Evolutionary conservation across 2,329 filamentous ascomycete species (phyloP).

Genomic region (Thielaviopsis cerberus): DNA sequence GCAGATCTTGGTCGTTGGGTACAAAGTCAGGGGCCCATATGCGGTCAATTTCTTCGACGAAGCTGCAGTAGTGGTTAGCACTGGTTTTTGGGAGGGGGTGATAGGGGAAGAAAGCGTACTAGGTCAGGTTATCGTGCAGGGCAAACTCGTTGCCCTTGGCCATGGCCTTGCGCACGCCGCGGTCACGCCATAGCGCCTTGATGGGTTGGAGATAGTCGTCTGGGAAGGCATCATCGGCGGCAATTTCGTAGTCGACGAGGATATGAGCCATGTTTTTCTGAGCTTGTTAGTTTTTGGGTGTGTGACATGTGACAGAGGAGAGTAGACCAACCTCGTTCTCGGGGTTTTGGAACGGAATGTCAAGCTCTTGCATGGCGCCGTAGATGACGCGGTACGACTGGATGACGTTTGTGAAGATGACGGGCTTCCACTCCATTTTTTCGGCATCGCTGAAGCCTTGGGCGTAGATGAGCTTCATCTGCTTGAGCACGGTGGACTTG

Average conservation of each 20-base stretch:
- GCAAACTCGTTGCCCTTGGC: conserved; percentile 90
- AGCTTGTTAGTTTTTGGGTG: too few relatives aligned
- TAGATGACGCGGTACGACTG: conserved; percentile 81
- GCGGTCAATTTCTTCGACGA: conserved; percentile 61
- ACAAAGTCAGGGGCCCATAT: conserved; percentile 63
- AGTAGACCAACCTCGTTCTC: conserved; percentile 77
- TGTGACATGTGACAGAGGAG: too few relatives aligned
- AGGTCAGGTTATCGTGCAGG: conserved; percentile 83
- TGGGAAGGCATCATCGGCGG: too few relatives aligned
- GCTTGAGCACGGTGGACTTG: conserved; percentile 93
- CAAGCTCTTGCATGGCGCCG: conserved; percentile 77
- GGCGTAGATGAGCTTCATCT: conserved; percentile 98
- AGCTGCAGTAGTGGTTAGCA: conserved; percentile 34
- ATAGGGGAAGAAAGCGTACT: not conserved
- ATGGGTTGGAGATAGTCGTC: too few relatives aligned
- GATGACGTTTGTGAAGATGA: conserved; percentile 88
- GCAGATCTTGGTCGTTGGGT: conserved; percentile 83
- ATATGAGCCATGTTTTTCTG: too few relatives aligned
- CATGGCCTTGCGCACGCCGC: conserved; percentile 71
- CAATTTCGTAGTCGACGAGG: conserved; percentile 74
- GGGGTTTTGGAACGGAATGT: conserved; percentile 58
- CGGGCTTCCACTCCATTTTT: conserved; percentile 87
- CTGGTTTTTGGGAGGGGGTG: not conserved
- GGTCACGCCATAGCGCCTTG: conserved; percentile 67
- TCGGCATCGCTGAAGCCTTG: conserved; percentile 80